Conservation (phyloP, 2,329 filamentous ascomycete species). For the Septoria linicola region DNA sequence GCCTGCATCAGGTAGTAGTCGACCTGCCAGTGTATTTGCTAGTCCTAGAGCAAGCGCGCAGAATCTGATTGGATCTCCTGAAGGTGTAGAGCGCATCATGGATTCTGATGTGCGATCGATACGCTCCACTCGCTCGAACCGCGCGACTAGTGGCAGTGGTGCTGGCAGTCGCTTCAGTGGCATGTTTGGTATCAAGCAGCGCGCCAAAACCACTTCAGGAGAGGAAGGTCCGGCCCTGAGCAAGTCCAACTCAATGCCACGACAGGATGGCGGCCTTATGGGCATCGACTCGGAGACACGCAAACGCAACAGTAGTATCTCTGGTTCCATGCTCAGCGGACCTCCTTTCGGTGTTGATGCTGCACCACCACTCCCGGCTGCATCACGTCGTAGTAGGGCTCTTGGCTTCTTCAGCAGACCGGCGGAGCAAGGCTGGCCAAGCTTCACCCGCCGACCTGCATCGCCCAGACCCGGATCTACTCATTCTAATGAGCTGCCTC, state of each 20-base stretch:
- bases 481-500: constrained; percentile 61
- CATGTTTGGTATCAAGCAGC: constrained; percentile 57
- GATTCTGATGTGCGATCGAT: constrained; percentile 50
- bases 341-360: constrained; percentile 32
- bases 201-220: constrained; percentile 60
- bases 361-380: constrained; percentile 16
- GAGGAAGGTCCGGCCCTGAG: constrained; percentile 63
- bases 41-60: constrained; percentile 49
- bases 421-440: constrained; percentile 46
- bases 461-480: constrained; percentile 59
- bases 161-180: constrained; percentile 53
- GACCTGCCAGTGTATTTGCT: constrained; percentile 48
- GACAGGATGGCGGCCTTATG: constrained; percentile 48
- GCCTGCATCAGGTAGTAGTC: constrained; percentile 44
- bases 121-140: constrained; percentile 51
- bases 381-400: constrained; percentile 44
- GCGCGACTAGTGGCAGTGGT: constrained; percentile 41
- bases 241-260: constrained; percentile 69
- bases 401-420: constrained; percentile 46
- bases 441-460: constrained; percentile 37
- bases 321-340: constrained; percentile 48
- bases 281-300: constrained; percentile 34
- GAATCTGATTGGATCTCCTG: constrained; percentile 45
- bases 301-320: constrained; percentile 54
- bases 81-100: constrained; percentile 35